A percentile compares a stretch with the other conserved stretches of the same genome.
Evolutionary conservation across 768 basidiomycete genomes (phyloP).

Genomic region (Phylloporus sp.): DNA sequence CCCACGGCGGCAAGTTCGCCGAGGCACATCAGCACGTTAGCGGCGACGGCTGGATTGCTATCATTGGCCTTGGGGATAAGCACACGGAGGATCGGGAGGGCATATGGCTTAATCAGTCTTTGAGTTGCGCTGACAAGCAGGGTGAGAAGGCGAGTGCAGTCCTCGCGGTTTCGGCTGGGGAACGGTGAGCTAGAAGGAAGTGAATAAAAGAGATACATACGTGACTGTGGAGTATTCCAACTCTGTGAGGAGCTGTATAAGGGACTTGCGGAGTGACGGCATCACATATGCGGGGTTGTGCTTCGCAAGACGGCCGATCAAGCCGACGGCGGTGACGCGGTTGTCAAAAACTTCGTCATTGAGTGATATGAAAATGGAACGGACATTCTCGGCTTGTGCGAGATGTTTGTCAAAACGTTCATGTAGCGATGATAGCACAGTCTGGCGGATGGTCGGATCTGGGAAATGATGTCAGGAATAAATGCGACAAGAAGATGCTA

Average conservation of each 20-base stretch:
- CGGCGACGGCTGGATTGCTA: slow-evolving; percentile 78
- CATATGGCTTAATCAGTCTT: slow-evolving; percentile 92
- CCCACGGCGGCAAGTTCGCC: slow-evolving; percentile 92
- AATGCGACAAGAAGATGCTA: background rate
- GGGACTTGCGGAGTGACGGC: slow-evolving; percentile 90
- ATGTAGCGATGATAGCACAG: slow-evolving; percentile 82
- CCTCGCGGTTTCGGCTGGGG: slow-evolving; percentile 76
- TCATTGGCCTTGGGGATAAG: slow-evolving; percentile 88
- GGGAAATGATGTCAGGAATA: slow-evolving; percentile 4
- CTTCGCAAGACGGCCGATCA: slow-evolving; percentile 90
- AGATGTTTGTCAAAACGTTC: slow-evolving; percentile 95
- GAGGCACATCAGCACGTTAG: slow-evolving; percentile 89
- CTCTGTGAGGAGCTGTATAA: slow-evolving; percentile 95
- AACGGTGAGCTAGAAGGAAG: background rate
- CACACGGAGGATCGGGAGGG: slow-evolving; percentile 89
- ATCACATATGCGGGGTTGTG: slow-evolving; percentile 99
- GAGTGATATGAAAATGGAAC: slow-evolving; percentile 92
- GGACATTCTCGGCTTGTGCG: slow-evolving; percentile 97
- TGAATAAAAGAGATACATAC: slow-evolving; percentile 42
- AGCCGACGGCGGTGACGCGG: slow-evolving; percentile 79
- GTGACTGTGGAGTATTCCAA: slow-evolving; percentile 89
- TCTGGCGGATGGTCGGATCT: slow-evolving; percentile 77
- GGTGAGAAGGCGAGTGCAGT: slow-evolving; percentile 86
- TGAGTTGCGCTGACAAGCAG: slow-evolving; percentile 88
- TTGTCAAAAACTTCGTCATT: slow-evolving; percentile 97